phyloP scores from a whole-genome alignment of 2,329 filamentous ascomycete genomes.

The Juglanconis juglandina region DNA sequence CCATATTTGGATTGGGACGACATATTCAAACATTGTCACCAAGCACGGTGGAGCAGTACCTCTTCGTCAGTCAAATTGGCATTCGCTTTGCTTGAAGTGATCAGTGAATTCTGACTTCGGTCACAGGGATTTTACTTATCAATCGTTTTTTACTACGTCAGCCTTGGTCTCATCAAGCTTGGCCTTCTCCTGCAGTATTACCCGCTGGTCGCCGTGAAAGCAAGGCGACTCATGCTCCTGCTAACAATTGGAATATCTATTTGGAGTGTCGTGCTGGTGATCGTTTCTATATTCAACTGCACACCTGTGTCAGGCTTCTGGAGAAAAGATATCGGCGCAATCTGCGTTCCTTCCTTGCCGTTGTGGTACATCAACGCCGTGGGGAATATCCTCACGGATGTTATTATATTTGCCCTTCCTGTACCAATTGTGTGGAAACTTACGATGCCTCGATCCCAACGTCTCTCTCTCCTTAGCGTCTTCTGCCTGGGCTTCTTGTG shows the following conservation, averaged over 20 bases:
- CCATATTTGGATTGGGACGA: conserved; percentile 16
- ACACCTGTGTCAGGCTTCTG: conserved; percentile 6
- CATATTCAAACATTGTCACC: conserved; percentile 18
- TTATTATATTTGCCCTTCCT: conserved; percentile 10
- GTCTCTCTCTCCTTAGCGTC: conserved; percentile 3
- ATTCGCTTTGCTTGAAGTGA: too few species aligned
- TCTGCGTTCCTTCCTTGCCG: conserved; percentile 8
- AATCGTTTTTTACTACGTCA: conserved; percentile 11
- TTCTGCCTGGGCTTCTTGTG: conserved; percentile 16
- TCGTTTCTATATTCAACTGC: conserved; percentile 7
- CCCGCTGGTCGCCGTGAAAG: conserved; percentile 8
- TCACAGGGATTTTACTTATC: conserved; percentile 7
- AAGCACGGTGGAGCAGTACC: background rate
- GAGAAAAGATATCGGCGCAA: background rate
- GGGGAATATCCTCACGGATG: conserved; percentile 14
- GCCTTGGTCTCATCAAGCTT: conserved; percentile 8
- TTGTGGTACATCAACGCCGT: conserved; percentile 14
- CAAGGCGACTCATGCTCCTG: background rate
- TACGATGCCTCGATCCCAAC: conserved; percentile 4
- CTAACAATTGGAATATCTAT: background rate
- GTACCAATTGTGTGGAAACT: conserved; percentile 12
- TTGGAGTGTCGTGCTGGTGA: conserved; percentile 3
- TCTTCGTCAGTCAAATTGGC: background rate
- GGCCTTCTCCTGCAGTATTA: conserved; percentile 11
- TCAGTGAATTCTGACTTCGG: background rate